These are phyloP conservation scores for Podaxis carcinomalis DNA, from an alignment of 768 basidiomycete genomes.

Conservation along the genomic window DNA sequence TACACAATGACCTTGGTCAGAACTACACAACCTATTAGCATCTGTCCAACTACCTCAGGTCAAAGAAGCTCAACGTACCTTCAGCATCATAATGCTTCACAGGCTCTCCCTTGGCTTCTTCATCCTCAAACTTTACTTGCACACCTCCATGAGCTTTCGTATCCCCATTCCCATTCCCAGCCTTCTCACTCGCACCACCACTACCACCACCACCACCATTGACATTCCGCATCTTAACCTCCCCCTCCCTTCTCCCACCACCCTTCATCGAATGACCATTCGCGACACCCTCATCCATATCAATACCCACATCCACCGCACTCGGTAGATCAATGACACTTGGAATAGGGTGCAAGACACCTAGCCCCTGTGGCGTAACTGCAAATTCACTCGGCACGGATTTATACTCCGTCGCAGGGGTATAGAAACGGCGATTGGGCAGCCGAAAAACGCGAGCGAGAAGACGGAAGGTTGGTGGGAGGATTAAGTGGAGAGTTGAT, in stretches of 20 bases:
- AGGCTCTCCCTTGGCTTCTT: constrained; percentile 27
- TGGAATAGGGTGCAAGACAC: constrained; percentile 68
- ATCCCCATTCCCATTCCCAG: constrained; percentile 8
- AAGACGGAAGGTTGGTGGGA: constrained; percentile 83
- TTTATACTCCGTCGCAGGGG: constrained; percentile 85
- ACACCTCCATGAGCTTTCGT: constrained; percentile 19
- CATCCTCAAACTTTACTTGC: constrained; percentile 21
- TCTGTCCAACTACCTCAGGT: neutral
- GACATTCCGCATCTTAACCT: constrained; percentile 58
- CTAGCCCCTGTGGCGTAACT: constrained; percentile 29
- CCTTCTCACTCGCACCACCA: constrained; percentile 6
- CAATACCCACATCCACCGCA: constrained; percentile 37
- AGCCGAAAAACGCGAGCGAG: constrained; percentile 64
- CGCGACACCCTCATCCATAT: constrained; percentile 38
- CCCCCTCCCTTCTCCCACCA: constrained; percentile 29
- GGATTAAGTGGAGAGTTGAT: constrained; percentile 60
- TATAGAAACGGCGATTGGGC: constrained; percentile 85
- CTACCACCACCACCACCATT: constrained; percentile 11
- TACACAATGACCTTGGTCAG: constrained; percentile 91
- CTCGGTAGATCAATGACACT: constrained; percentile 79
- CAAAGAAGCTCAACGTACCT: constrained; percentile 47
- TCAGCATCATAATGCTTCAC: constrained; percentile 83
- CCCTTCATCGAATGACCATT: constrained; percentile 26
- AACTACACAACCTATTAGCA: constrained; percentile 39
- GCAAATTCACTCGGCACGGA: constrained; percentile 56